A percentile compares a stretch with the other conserved stretches of the same genome.
phyloP scores from a whole-genome alignment of 306 rosid species.

The Begonia loranthoides region DNA sequence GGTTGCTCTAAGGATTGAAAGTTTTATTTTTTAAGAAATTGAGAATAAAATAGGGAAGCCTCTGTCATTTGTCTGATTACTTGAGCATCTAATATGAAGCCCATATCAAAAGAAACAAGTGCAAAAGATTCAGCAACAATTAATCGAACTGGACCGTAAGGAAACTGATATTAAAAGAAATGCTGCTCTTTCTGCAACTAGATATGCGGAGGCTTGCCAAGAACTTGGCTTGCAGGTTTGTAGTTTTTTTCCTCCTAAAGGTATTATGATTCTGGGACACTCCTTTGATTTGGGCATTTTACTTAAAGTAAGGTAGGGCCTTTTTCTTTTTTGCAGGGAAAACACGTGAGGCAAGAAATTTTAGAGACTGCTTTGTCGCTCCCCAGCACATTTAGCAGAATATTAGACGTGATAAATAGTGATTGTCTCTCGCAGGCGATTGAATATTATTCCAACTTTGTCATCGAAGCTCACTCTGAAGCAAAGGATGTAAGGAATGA shows the following conservation, averaged over 20 bases:
- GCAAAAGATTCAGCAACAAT: conserved; percentile 91
- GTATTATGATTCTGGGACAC: conserved; percentile 9
- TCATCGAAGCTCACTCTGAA: conserved; percentile 69
- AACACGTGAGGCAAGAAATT: conserved; percentile 67
- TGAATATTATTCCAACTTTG: conserved; percentile 75
- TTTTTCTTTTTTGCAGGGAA: conserved; percentile 46
- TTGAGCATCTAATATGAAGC: conserved; percentile 27
- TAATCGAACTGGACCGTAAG: conserved; percentile 82
- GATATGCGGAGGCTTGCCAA: conserved; percentile 87
- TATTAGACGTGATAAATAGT: conserved; percentile 56
- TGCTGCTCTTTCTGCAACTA: conserved; percentile 63
- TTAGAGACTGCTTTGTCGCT: conserved; percentile 80
- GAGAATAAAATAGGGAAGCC: neutral
- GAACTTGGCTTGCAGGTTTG: conserved; percentile 90
- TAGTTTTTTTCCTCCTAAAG: too few species aligned
- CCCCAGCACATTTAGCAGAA: conserved; percentile 59
- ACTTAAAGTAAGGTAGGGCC: neutral
- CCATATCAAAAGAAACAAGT: conserved; percentile 89
- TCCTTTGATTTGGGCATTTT: neutral
- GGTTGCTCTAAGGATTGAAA: conserved; percentile 3
- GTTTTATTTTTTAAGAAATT: conserved; percentile 2
- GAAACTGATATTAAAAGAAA: conserved; percentile 85
- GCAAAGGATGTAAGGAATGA: conserved; percentile 45
- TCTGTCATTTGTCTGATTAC: too few species aligned
- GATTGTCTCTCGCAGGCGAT: conserved; percentile 53